Conservation (phyloP, 345 rosid species). For the Bretschneidera sinensis region DNA sequence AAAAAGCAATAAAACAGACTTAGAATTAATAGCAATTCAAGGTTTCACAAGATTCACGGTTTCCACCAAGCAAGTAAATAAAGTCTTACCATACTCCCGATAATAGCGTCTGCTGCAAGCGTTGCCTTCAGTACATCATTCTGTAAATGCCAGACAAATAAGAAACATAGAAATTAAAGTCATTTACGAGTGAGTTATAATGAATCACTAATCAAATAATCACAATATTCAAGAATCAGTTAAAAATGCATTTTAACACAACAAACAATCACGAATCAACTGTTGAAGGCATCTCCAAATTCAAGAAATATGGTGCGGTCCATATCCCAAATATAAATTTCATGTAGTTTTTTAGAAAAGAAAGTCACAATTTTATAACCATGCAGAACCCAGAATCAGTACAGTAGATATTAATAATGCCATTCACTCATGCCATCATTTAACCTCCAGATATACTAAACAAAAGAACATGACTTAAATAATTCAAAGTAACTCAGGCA, state of each 20-base stretch:
- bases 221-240: not conserved
- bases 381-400: not conserved
- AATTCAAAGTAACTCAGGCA: too few species aligned
- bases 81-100: slow-evolving; percentile 64
- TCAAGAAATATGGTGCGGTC: too few species aligned
- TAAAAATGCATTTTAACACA: not conserved
- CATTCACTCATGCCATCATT: too few species aligned
- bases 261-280: not conserved
- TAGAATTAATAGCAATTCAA: too few species aligned
- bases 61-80: not conserved
- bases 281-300: not conserved
- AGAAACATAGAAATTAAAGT: not conserved
- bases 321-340: too few species aligned
- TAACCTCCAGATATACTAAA: too few species aligned
- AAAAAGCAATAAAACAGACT: too few species aligned
- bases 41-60: not conserved
- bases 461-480: slow-evolving; percentile 1
- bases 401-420: too few species aligned
- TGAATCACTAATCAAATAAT: not conserved
- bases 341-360: not conserved
- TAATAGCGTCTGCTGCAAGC: slow-evolving; percentile 81
- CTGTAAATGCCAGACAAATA: slow-evolving; percentile 32
- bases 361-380: not conserved
- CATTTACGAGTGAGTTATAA: not conserved
- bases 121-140: slow-evolving; percentile 82